Evolutionary conservation across 179 eudicot species (phyloP).

Genomic region (Actinidia chinensis): DNA sequence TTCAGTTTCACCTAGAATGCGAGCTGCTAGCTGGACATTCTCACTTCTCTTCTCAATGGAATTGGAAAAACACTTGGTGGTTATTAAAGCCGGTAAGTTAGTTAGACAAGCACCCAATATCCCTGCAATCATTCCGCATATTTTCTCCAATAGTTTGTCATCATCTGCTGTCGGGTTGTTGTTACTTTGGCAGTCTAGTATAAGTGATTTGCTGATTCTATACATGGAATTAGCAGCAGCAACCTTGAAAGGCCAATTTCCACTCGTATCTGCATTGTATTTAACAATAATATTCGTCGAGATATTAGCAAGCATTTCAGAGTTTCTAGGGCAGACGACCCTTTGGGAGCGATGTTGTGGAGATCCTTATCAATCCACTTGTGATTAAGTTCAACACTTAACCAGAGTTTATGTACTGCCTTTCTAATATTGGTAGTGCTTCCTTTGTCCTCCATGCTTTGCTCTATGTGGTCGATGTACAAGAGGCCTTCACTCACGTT

Average conservation of each 20-base stretch:
- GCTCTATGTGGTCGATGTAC: conserved; percentile 3
- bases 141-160: not conserved
- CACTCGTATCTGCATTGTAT: not conserved
- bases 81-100: conserved; percentile 25
- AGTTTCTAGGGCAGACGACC: not conserved
- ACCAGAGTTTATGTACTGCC: conserved; percentile 6
- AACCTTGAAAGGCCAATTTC: conserved; percentile 4
- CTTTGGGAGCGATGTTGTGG: not conserved
- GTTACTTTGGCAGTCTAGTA: not conserved
- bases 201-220: not conserved
- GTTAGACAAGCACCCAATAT: conserved; percentile 30
- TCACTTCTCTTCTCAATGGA: conserved; percentile 22
- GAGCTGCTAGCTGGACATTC: conserved; percentile 21
- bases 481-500: conserved; percentile 23
- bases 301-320: not conserved
- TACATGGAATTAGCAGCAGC: conserved; percentile 11
- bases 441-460: not conserved
- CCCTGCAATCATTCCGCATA: conserved; percentile 20
- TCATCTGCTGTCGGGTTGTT: not conserved
- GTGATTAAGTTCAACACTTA: conserved; percentile 5
- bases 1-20: conserved; percentile 23
- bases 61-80: conserved; percentile 18
- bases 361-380: conserved; percentile 16
- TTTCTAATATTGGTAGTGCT: not conserved
- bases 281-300: not conserved